These are phyloP conservation scores for Ophiocordyceps camponoti-saundersi DNA, from an alignment of 2,329 filamentous ascomycete genomes.

Conservation along the genomic window DNA sequence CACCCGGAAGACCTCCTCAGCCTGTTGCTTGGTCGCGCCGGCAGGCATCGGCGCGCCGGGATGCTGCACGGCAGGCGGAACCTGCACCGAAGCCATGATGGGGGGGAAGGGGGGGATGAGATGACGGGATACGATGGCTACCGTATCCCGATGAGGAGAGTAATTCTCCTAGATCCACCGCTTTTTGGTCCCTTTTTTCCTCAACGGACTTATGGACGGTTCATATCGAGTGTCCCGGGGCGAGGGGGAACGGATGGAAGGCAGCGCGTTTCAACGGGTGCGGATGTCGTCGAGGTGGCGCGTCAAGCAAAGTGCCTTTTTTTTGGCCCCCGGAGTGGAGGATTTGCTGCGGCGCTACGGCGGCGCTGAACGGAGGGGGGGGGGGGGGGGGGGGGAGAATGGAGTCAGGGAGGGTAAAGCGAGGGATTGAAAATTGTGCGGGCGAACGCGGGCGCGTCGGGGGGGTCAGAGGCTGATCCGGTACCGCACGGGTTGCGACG, in stretches of 20 bases:
- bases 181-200: too few species aligned
- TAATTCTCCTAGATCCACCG: too few species aligned
- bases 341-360: constrained; percentile 4
- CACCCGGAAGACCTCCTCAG: constrained; percentile 59
- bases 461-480: constrained; percentile 6
- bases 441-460: constrained; percentile 21
- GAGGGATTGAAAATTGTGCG: constrained; percentile 23
- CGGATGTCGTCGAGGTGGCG: constrained; percentile 10
- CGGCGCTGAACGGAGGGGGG: constrained; percentile 5
- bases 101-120: constrained; percentile 1
- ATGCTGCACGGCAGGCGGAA: constrained; percentile 50
- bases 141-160: neutral
- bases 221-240: constrained; percentile 19
- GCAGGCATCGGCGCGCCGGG: constrained; percentile 44
- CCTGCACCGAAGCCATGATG: constrained; percentile 69
- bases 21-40: constrained; percentile 58
- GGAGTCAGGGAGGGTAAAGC: neutral
- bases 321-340: neutral
- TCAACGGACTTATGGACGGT: constrained; percentile 11
- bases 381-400: constrained; percentile 2
- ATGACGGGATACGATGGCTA: neutral
- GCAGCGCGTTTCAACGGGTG: constrained; percentile 5
- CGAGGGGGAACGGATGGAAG: constrained; percentile 6
- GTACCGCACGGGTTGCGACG: too few species aligned
- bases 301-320: constrained; percentile 6